phyloP scores from a whole-genome alignment of 768 basidiomycete genomes.

The Tulasnella sp. region DNA sequence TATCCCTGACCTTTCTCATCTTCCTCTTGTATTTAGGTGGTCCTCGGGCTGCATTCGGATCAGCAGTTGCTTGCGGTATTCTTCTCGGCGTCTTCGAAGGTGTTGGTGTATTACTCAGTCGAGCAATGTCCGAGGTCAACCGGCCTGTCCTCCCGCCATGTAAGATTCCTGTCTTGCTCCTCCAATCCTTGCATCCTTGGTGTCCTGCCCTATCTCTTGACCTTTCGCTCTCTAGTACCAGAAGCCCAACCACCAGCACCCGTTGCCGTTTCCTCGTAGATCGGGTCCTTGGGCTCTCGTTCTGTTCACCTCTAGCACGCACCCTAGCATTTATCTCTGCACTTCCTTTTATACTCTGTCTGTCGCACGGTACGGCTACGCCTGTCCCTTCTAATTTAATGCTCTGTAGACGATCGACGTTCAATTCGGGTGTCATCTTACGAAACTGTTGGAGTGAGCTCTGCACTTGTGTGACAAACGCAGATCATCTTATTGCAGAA shows the following conservation, averaged over 20 bases:
- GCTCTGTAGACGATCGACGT: constrained; percentile 2
- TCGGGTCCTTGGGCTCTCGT: background rate
- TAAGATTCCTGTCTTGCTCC: constrained; percentile 43
- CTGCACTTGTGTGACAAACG: background rate
- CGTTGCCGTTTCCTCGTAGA: background rate
- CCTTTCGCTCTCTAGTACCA: background rate
- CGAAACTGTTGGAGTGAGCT: background rate
- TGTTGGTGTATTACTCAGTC: constrained; percentile 86
- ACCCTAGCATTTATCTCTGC: background rate
- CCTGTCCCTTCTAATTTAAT: constrained; percentile 1
- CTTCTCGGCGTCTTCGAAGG: constrained; percentile 92
- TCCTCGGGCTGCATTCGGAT: constrained; percentile 82
- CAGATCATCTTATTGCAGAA: background rate
- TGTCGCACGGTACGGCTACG: constrained; percentile 2
- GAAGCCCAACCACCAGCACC: background rate
- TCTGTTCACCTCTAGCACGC: background rate
- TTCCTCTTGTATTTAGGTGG: constrained; percentile 57
- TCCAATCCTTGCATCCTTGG: background rate
- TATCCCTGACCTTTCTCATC: constrained; percentile 8
- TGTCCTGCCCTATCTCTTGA: background rate
- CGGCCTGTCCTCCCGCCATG: constrained; percentile 75
- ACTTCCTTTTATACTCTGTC: constrained; percentile 3
- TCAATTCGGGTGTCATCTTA: background rate
- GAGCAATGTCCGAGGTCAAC: constrained; percentile 81
- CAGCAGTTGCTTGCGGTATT: constrained; percentile 95